A percentile compares a stretch with the other conserved stretches of the same genome.
These are phyloP conservation scores for Arabidopsis lyrata DNA, from an alignment of 441 rosid species.

Conservation along the genomic window DNA sequence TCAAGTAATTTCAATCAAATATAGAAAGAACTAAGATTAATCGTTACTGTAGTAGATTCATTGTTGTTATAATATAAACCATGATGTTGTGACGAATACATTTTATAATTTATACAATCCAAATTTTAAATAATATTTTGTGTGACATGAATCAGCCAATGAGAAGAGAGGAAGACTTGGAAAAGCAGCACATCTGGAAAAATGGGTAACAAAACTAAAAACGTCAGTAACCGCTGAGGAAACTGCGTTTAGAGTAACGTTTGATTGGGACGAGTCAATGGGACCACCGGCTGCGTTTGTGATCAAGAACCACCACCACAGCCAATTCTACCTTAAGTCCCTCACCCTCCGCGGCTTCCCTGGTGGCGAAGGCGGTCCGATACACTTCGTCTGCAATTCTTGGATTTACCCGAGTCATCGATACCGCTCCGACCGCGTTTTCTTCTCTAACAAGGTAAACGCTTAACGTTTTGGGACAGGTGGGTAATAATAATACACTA, in stretches of 20 bases:
- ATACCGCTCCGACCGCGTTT: conserved; percentile 72
- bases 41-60: neutral
- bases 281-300: conserved; percentile 76
- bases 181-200: conserved; percentile 67
- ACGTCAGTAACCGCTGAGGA: conserved; percentile 66
- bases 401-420: conserved; percentile 86
- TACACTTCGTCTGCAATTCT: conserved; percentile 83
- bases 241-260: conserved; percentile 51
- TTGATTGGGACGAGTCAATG: conserved; percentile 76
- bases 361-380: conserved; percentile 50
- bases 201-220: conserved; percentile 62
- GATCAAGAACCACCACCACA: conserved; percentile 67
- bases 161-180: conserved; percentile 64
- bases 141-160: conserved; percentile 20
- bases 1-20: neutral
- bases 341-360: conserved; percentile 65
- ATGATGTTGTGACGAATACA: neutral
- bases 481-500: neutral
- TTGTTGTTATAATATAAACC: neutral
- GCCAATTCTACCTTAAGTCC: conserved; percentile 73
- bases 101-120: neutral
- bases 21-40: neutral
- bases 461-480: conserved; percentile 16
- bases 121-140: neutral
- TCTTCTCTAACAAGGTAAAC: conserved; percentile 89